phyloP scores from a whole-genome alignment of 208 protist genomes.

The Trypanosoma congolense region DNA sequence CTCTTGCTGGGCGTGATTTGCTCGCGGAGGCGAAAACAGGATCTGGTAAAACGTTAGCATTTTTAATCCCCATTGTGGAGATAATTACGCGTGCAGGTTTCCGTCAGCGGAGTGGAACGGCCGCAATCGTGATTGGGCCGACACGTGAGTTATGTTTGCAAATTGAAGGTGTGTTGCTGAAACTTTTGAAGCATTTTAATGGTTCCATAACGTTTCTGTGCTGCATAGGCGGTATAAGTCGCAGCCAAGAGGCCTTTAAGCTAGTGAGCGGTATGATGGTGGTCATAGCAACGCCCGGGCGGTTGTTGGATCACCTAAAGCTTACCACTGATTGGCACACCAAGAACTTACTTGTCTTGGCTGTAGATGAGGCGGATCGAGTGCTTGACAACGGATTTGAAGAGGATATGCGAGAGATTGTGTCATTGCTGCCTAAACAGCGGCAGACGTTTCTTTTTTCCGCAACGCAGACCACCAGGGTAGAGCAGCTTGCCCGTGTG shows the following conservation, averaged over 20 bases:
- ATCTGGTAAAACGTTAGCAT: constrained; percentile 97
- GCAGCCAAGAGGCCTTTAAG: constrained; percentile 87
- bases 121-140: constrained; percentile 97
- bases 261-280: constrained; percentile 87
- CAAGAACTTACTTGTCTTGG: constrained; percentile 94
- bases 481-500: constrained; percentile 94
- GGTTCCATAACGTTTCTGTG: constrained; percentile 85
- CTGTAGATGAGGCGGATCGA: constrained; percentile 99
- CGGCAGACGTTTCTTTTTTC: constrained; percentile 99
- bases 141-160: constrained; percentile 99
- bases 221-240: constrained; percentile 89
- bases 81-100: constrained; percentile 95
- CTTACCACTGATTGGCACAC: constrained; percentile 96
- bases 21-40: constrained; percentile 94
- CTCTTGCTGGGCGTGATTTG: constrained; percentile 84
- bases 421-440: constrained; percentile 94
- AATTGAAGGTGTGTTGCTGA: constrained; percentile 94
- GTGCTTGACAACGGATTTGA: constrained; percentile 98
- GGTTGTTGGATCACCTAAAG: constrained; percentile 98
- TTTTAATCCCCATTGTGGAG: constrained; percentile 98
- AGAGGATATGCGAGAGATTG: constrained; percentile 98
- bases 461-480: constrained; percentile 98
- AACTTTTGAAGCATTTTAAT: constrained; percentile 91
- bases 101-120: constrained; percentile 95
- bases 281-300: constrained; percentile 87